phyloP scores from a whole-genome alignment of 805 yeast species.

The Pachysolen tannophilus region DNA sequence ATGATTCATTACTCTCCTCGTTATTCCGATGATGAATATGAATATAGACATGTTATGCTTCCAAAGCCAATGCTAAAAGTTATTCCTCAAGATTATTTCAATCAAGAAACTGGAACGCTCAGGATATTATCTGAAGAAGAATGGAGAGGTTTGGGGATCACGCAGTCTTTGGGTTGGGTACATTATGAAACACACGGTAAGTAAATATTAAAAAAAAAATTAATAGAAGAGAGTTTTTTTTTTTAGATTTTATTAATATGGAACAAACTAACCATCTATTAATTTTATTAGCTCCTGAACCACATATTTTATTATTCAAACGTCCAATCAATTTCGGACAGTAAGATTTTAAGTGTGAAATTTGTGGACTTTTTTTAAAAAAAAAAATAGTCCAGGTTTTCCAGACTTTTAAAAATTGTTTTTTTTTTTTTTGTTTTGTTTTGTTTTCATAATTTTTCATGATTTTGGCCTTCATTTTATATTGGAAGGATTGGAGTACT shows the following conservation, averaged over 20 bases:
- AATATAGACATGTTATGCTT: constrained; percentile 93
- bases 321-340: constrained; percentile 53
- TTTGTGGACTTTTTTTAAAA: too few species aligned
- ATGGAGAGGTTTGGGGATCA: constrained; percentile 97
- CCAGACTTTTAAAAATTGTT: neutral
- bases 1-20: constrained; percentile 91
- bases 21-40: constrained; percentile 86
- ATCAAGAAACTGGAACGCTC: constrained; percentile 87
- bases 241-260: neutral
- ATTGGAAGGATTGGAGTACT: too few species aligned
- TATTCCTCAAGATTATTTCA: constrained; percentile 91
- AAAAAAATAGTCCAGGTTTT: too few species aligned
- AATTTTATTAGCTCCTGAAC: constrained; percentile 69
- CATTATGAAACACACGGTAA: constrained; percentile 86
- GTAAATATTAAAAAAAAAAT: too few species aligned
- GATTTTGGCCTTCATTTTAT: too few species aligned
- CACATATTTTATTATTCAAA: constrained; percentile 86
- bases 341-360: too few species aligned
- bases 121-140: constrained; percentile 90
- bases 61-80: constrained; percentile 94
- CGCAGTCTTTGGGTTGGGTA: constrained; percentile 96
- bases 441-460: too few species aligned
- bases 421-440: neutral
- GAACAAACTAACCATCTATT: neutral
- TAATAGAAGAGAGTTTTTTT: too few species aligned